Evolutionary conservation across 192 early-diverging fungal genomes (phyloP).

Genomic region (Mortierella hygrophila): DNA sequence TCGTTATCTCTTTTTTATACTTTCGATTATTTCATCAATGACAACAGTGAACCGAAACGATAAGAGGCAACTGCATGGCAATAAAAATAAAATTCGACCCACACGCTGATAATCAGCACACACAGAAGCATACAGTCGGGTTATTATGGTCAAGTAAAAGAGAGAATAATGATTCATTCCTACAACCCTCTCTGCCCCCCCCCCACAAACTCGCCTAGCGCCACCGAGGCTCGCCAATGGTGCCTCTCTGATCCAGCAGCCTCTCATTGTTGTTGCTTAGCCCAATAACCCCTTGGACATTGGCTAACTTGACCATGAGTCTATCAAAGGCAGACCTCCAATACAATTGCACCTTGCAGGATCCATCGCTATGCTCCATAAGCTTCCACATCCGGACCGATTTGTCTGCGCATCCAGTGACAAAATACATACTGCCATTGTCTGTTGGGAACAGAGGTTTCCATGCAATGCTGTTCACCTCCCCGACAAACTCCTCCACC

Average conservation of each 20-base stretch:
- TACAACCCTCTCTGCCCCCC: too few relatives aligned
- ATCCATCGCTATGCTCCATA: neutral
- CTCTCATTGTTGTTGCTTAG: neutral
- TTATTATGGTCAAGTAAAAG: too few relatives aligned
- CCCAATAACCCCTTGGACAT: neutral
- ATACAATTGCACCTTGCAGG: neutral
- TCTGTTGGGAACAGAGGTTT: neutral
- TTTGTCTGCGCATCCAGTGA: neutral
- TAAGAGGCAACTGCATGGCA: too few relatives aligned
- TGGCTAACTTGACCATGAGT: neutral
- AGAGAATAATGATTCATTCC: neutral
- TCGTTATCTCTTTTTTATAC: too few relatives aligned
- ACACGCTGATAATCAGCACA: too few relatives aligned
- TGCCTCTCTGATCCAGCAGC: neutral
- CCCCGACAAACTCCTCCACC: neutral
- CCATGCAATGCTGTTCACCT: slow-evolving; percentile 3
- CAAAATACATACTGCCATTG: neutral
- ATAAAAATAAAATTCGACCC: too few relatives aligned
- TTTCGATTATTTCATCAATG: too few relatives aligned
- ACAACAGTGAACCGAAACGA: too few relatives aligned
- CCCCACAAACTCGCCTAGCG: neutral
- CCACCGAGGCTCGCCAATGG: neutral
- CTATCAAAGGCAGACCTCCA: neutral
- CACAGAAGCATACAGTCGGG: too few relatives aligned
- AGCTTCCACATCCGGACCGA: slow-evolving; percentile 1